Conservation (phyloP, 257 asterid species). For the Schizonepeta tenuifolia region DNA sequence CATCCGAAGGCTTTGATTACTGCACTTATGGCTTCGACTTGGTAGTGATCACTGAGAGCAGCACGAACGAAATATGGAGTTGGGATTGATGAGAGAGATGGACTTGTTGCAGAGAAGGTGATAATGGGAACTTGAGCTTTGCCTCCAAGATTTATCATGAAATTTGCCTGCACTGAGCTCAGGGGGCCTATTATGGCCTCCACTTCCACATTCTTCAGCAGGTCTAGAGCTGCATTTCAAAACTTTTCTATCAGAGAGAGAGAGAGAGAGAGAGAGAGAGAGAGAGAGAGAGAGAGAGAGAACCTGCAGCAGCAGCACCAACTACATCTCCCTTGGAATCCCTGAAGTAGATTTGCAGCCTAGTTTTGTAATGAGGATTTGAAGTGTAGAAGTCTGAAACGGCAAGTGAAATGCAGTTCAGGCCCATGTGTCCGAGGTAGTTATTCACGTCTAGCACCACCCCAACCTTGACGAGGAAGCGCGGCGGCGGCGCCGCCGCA, state of each 20-base stretch:
- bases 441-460: slow-evolving; percentile 48
- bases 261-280: not conserved
- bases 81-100: slow-evolving; percentile 41
- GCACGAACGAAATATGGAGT: slow-evolving; percentile 45
- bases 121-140: slow-evolving; percentile 48
- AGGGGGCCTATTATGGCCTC: slow-evolving; percentile 54
- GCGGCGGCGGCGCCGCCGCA: not conserved
- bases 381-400: slow-evolving; percentile 49
- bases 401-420: slow-evolving; percentile 58
- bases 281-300: not conserved
- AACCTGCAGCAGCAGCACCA: slow-evolving; percentile 59
- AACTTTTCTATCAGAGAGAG: not conserved
- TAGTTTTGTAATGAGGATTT: slow-evolving; percentile 32
- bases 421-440: slow-evolving; percentile 43
- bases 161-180: slow-evolving; percentile 46
- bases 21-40: slow-evolving; percentile 42
- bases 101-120: slow-evolving; percentile 55
- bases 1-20: slow-evolving; percentile 46
- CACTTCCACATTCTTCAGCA: slow-evolving; percentile 48
- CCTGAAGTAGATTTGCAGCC: slow-evolving; percentile 29
- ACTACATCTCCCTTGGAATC: slow-evolving; percentile 40
- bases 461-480: slow-evolving; percentile 42
- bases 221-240: slow-evolving; percentile 43
- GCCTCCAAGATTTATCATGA: slow-evolving; percentile 42
- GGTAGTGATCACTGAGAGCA: slow-evolving; percentile 40